Percentiles rank a stretch among this genome's conserved stretches.
phyloP scores from a whole-genome alignment of 257 asterid genomes.

The Solanum gandarillasii region DNA sequence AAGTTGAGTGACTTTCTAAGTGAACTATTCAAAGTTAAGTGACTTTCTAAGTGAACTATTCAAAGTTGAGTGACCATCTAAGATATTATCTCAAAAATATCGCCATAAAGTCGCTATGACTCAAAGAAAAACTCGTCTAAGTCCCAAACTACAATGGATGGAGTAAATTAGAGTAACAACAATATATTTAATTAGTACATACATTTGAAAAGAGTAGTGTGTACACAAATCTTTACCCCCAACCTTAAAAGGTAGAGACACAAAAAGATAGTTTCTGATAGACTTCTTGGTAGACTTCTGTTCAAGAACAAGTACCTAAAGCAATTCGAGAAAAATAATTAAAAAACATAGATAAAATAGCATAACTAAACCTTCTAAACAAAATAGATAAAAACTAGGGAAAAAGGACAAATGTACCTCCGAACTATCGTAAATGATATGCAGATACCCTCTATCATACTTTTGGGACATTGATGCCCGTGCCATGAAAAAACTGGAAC shows the following conservation, averaged over 20 bases:
- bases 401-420: too few species aligned
- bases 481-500: accelerated
- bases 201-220: not conserved
- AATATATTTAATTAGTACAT: not conserved
- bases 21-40: too few species aligned
- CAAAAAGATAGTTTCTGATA: not conserved
- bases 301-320: not conserved
- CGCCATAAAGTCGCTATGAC: not conserved
- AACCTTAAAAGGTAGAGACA: not conserved
- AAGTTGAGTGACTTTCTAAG: too few species aligned
- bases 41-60: too few species aligned
- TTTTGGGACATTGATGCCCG: too few species aligned
- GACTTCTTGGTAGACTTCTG: accelerated
- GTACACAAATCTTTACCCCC: not conserved
- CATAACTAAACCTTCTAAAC: not conserved
- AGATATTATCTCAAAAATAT: too few species aligned
- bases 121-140: not conserved
- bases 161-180: not conserved
- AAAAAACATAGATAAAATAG: not conserved
- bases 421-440: too few species aligned
- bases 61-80: too few species aligned
- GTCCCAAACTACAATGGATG: not conserved
- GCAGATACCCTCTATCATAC: too few species aligned
- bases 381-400: too few species aligned
- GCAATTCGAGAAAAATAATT: not conserved